Conservation (phyloP, 371 early-diverging fungal genomes). For the Mucor irregularis region DNA sequence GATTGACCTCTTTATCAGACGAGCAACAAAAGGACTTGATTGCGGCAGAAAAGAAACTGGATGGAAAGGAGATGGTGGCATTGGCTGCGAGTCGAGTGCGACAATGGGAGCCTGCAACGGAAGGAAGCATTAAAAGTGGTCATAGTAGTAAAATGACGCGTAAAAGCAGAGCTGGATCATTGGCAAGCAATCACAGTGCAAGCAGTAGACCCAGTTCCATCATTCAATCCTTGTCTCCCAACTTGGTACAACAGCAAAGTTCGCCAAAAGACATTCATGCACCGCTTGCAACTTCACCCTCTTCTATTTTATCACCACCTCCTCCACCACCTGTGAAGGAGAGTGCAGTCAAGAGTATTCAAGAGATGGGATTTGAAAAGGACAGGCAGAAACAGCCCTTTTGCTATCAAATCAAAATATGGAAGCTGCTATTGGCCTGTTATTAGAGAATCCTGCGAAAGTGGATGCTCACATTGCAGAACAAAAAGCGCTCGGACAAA, state of each 20-base stretch:
- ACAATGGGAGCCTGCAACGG: slow-evolving; percentile 7
- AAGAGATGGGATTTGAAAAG: slow-evolving; percentile 72
- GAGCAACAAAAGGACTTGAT: slow-evolving; percentile 7
- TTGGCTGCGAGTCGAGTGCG: slow-evolving; percentile 38
- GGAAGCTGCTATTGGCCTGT: slow-evolving; percentile 62
- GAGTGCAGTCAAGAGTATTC: slow-evolving; percentile 43
- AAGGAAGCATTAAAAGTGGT: not conserved
- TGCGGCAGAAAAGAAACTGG: slow-evolving; percentile 30
- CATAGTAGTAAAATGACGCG: not conserved
- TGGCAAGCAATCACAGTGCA: slow-evolving; percentile 2
- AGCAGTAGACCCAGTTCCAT: too few species aligned
- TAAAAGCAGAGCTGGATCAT: not conserved
- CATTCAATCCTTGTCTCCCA: not conserved
- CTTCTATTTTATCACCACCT: not conserved
- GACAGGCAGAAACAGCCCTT: slow-evolving; percentile 67
- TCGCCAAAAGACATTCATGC: not conserved
- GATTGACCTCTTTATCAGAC: slow-evolving; percentile 25
- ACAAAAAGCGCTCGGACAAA: slow-evolving; percentile 14
- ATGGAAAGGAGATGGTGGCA: slow-evolving; percentile 54
- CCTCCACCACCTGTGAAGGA: not conserved
- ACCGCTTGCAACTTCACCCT: not conserved
- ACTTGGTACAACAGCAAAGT: not conserved
- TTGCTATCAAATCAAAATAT: slow-evolving; percentile 54
- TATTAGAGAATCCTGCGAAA: slow-evolving; percentile 60
- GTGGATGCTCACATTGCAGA: slow-evolving; percentile 49